Evolutionary conservation across 1,139 yeast genomes (phyloP).

Genomic region (Protomyces lactucae-debilis): DNA sequence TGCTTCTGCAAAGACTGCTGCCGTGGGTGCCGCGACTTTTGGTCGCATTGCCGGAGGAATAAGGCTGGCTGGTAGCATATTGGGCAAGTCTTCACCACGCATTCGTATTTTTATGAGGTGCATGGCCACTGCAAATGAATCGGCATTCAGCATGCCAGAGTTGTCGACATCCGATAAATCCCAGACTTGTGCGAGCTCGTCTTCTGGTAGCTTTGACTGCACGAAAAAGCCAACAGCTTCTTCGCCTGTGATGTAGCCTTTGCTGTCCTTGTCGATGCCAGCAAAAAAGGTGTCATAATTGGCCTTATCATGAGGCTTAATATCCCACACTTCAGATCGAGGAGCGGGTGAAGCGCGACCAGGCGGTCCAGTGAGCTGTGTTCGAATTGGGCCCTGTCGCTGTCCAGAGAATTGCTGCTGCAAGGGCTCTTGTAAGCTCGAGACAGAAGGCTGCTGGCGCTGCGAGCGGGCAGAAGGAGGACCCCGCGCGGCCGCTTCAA

Average conservation of each 20-base stretch:
- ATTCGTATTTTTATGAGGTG: conserved; percentile 80
- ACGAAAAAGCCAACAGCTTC: conserved; percentile 86
- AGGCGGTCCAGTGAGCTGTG: conserved; percentile 30
- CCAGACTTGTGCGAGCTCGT: conserved; percentile 85
- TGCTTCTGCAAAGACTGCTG: conserved; percentile 30
- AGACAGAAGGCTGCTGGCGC: conserved; percentile 6
- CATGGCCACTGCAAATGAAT: conserved; percentile 91
- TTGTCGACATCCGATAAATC: conserved; percentile 87
- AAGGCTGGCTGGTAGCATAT: conserved; percentile 41
- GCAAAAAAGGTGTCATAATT: conserved; percentile 78
- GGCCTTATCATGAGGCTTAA: conserved; percentile 62
- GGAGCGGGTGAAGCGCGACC: background rate
- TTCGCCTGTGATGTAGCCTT: conserved; percentile 31
- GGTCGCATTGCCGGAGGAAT: conserved; percentile 33
- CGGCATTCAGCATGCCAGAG: conserved; percentile 71
- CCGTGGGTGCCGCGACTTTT: conserved; percentile 8
- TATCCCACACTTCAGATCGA: conserved; percentile 52
- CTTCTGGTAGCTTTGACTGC: conserved; percentile 81
- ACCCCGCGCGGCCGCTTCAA: conserved; percentile 54
- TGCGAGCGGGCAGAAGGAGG: conserved; percentile 21
- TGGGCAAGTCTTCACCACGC: conserved; percentile 72
- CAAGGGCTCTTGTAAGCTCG: conserved; percentile 29
- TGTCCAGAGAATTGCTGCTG: conserved; percentile 32
- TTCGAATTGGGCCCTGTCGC: conserved; percentile 26
- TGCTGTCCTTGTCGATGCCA: conserved; percentile 44